These are phyloP conservation scores for Fraxinus platypoda DNA, from an alignment of 305 asterid genomes.

Conservation along the genomic window DNA sequence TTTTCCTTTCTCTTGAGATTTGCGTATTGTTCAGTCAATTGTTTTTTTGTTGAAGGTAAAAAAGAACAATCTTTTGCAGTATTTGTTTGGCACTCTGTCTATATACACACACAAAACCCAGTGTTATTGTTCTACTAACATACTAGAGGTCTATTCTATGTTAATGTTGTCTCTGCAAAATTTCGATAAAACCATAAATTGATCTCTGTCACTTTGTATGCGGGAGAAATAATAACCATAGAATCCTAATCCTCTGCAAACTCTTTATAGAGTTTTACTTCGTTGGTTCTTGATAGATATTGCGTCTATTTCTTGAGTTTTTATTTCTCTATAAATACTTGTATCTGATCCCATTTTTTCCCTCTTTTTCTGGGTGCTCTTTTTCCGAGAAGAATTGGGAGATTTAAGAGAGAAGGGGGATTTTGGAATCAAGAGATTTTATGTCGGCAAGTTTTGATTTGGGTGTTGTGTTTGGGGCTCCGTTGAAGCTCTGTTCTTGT, in stretches of 20 bases:
- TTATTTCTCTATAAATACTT: constrained; percentile 31
- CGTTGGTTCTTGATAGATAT: constrained; percentile 17
- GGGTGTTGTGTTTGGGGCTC: constrained; percentile 56
- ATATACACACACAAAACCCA: constrained; percentile 14
- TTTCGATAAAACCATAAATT: constrained; percentile 10
- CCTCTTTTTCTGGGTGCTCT: constrained; percentile 20
- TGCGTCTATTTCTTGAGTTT: constrained; percentile 16
- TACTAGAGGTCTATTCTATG: constrained; percentile 19
- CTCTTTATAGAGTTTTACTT: not conserved
- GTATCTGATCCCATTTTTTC: constrained; percentile 26
- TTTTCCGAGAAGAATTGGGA: constrained; percentile 13
- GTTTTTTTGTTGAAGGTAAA: constrained; percentile 25
- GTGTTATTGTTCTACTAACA: not conserved
- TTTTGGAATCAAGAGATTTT: constrained; percentile 42
- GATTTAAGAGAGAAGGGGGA: constrained; percentile 16
- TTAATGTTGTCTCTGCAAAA: constrained; percentile 23
- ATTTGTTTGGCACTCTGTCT: constrained; percentile 23
- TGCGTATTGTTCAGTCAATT: constrained; percentile 35
- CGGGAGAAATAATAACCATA: constrained; percentile 46
- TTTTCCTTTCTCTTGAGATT: constrained; percentile 30
- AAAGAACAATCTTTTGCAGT: not conserved
- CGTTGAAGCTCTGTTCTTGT: constrained; percentile 44
- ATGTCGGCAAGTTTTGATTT: constrained; percentile 75
- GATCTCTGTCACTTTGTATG: constrained; percentile 30
- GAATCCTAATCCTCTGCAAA: constrained; percentile 48